phyloP scores from a whole-genome alignment of 768 basidiomycete genomes.

The Tricholoma furcatifolium region DNA sequence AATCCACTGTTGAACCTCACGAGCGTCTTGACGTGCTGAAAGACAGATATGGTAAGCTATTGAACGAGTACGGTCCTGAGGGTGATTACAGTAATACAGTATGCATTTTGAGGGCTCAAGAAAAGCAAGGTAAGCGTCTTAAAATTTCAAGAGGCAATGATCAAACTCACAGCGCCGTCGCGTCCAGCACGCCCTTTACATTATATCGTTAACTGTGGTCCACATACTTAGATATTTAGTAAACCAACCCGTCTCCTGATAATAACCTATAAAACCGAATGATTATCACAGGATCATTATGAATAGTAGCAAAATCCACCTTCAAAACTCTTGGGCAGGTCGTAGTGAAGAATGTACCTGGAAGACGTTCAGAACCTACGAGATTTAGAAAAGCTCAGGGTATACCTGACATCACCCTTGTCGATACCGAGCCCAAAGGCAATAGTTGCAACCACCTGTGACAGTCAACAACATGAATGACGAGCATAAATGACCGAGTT shows the following conservation, averaged over 20 bases:
- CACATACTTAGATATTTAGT: background rate
- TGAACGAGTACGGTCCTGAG: background rate
- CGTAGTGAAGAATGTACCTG: slow-evolving; percentile 79
- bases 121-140: background rate
- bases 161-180: slow-evolving; percentile 61
- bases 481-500: background rate
- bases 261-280: slow-evolving; percentile 54
- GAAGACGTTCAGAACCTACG: background rate
- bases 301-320: slow-evolving; percentile 36
- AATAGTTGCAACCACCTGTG: slow-evolving; percentile 73
- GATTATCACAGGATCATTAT: background rate
- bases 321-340: slow-evolving; percentile 82
- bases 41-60: background rate
- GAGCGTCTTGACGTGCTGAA: slow-evolving; percentile 74
- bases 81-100: slow-evolving; percentile 71
- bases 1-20: slow-evolving; percentile 54
- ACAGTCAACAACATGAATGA: background rate
- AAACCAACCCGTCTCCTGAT: slow-evolving; percentile 76
- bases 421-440: slow-evolving; percentile 90
- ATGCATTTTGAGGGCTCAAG: slow-evolving; percentile 75
- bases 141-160: background rate
- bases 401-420: slow-evolving; percentile 70
- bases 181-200: slow-evolving; percentile 71
- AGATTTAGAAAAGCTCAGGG: background rate
- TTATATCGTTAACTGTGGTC: slow-evolving; percentile 1